phyloP scores from a whole-genome alignment of 1,284 basidiomycete genomes.

The Ustilago tritici region DNA sequence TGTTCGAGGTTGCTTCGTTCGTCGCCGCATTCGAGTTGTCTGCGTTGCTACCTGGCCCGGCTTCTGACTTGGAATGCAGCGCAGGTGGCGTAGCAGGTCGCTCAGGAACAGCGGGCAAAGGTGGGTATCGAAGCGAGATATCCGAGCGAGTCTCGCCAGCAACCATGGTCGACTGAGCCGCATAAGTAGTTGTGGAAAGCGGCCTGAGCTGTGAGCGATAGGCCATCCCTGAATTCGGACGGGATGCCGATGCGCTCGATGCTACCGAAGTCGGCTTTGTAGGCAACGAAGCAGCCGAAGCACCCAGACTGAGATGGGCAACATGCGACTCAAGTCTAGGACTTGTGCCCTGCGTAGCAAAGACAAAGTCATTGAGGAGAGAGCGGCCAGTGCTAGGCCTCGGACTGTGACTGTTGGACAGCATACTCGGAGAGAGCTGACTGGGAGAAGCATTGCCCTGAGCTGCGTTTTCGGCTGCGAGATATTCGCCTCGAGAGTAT shows the following conservation, averaged over 20 bases:
- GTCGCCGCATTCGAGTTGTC: not conserved
- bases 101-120: conserved; percentile 20
- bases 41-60: not conserved
- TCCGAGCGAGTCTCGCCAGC: conserved; percentile 12
- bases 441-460: conserved; percentile 7
- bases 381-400: conserved; percentile 21
- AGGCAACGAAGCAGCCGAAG: conserved; percentile 5
- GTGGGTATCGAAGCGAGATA: conserved; percentile 44
- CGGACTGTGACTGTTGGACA: conserved; percentile 29
- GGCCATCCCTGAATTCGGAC: conserved; percentile 2
- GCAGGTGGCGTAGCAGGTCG: conserved; percentile 18
- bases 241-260: not conserved
- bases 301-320: conserved; percentile 12
- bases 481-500: conserved; percentile 12
- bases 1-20: not conserved
- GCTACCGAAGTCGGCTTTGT: conserved; percentile 2
- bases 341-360: conserved; percentile 14
- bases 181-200: not conserved
- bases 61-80: not conserved
- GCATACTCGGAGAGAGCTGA: conserved; percentile 14
- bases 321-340: conserved; percentile 29
- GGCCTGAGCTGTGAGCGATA: not conserved
- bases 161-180: not conserved
- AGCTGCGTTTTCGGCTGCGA: conserved; percentile 7
- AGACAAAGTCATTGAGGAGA: conserved; percentile 20